Percentiles rank a stretch among this genome's conserved stretches.
Evolutionary conservation across 306 rosid species (phyloP).

Genomic region (Cucurbita moschata): DNA sequence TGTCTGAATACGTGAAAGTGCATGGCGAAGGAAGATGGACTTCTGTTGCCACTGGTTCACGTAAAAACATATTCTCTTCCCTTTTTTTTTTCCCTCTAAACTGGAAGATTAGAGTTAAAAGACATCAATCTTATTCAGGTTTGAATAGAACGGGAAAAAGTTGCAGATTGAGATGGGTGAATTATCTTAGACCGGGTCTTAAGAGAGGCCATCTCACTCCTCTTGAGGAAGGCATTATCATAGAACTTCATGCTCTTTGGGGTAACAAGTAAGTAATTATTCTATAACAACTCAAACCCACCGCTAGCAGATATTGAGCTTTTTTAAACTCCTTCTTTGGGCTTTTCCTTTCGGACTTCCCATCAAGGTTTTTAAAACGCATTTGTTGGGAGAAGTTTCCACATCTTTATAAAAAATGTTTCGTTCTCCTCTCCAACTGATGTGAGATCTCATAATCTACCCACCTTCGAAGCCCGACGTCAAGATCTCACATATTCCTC

Average conservation of each 20-base stretch:
- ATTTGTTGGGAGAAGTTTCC: no score
- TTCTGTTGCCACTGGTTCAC: slow-evolving; percentile 33
- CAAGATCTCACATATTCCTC: no score
- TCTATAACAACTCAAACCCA: no score
- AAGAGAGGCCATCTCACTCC: slow-evolving; percentile 53
- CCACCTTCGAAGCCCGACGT: no score
- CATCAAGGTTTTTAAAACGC: no score
- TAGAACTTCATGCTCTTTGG: slow-evolving; percentile 50
- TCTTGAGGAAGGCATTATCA: slow-evolving; percentile 43
- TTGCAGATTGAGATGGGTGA: slow-evolving; percentile 75
- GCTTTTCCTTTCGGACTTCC: no score
- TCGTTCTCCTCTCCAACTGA: no score
- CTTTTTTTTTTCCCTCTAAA: not conserved
- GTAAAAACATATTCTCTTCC: slow-evolving; percentile 5
- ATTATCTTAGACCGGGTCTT: slow-evolving; percentile 63
- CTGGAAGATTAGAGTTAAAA: no score
- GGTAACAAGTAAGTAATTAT: slow-evolving; percentile 44
- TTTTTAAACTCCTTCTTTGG: no score
- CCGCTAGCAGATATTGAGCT: no score
- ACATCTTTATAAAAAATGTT: no score
- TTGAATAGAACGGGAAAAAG: slow-evolving; percentile 65
- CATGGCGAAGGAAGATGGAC: slow-evolving; percentile 64
- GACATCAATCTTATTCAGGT: slow-evolving; percentile 15
- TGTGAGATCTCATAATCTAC: no score
- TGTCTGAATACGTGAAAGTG: slow-evolving; percentile 27